A percentile compares a stretch with the other conserved stretches of the same genome.
These are phyloP conservation scores for Tetracentron sinense DNA, from an alignment of 164 flowering plant genomes.

Conservation along the genomic window DNA sequence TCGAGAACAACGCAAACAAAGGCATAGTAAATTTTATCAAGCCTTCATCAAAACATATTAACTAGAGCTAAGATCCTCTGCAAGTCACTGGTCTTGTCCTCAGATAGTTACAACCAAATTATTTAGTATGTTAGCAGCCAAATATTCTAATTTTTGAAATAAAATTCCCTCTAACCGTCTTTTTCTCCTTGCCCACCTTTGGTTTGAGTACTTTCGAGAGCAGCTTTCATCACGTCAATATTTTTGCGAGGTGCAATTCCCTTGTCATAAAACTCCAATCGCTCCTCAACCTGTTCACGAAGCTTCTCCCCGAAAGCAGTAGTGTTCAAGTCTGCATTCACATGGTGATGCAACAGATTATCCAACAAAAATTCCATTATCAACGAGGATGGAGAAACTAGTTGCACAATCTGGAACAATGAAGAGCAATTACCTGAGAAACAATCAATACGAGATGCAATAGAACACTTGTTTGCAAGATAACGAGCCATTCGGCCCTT, in stretches of 20 bases:
- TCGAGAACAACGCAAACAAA: too few relatives aligned
- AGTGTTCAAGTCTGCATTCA: conserved; percentile 45
- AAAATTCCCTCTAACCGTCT: background rate
- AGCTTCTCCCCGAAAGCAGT: conserved; percentile 88
- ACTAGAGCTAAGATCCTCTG: background rate
- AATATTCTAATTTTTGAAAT: background rate
- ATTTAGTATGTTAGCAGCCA: background rate
- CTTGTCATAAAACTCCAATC: conserved; percentile 96
- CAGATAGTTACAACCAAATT: background rate
- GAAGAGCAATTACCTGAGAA: conserved; percentile 57
- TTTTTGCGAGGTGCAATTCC: conserved; percentile 96
- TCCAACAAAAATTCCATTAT: background rate
- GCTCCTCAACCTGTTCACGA: conserved; percentile 94
- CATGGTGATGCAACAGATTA: background rate
- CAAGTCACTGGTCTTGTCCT: background rate
- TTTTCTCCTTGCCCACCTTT: conserved; percentile 31
- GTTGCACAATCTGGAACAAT: background rate
- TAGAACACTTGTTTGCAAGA: conserved; percentile 97
- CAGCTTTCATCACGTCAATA: conserved; percentile 90
- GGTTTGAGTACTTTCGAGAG: conserved; percentile 43
- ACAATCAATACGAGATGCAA: conserved; percentile 94
- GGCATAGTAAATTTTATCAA: background rate
- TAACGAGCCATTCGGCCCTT: conserved; percentile 98
- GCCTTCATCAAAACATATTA: background rate
- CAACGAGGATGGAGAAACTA: background rate